Evolutionary conservation across 2,329 filamentous ascomycete genomes (phyloP), one percentile per base, ranked within the genome.

Genomic region (Lachnellula hyalina): DNA sequence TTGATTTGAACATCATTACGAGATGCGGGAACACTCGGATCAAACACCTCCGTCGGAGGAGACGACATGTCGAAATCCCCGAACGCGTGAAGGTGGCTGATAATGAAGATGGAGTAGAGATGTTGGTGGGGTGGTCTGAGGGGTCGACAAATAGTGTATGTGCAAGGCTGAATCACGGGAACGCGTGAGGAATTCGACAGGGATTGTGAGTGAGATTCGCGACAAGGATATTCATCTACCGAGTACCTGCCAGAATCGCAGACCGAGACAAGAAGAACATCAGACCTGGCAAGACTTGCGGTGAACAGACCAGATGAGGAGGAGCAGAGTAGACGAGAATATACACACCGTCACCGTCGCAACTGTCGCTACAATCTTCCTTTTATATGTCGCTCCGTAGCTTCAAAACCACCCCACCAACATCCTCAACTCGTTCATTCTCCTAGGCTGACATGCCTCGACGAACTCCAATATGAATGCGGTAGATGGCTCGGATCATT

Each of bases 401-500:
- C 47, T 25, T 49, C 47, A n/a, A 21, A 23, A 41, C 14, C 4
- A 25, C 41, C 35, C 17, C 38, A 15, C 47, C 47, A 38, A 17
- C 17, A 15, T 35, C 15, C n/a, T 15, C 34, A 5, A 17, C 51
- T 34, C 21, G 34, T 47, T 25, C 12, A 34, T 47, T 44, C n/a
- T 28, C n/a, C 35, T 11, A 49, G 49, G 32, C 47, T 53, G 49
- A 53, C 49, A 63, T 65, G 65, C 57, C 58, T 61, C 47, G 21
- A 61, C 48, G 35, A 46, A 42, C 47, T 48, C 41, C 67, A 75
- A 57, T 54, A 87, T 87, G 84, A 84, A 87, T 70, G 77, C 77
- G 52, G 81, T 87, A 64, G 84, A 87, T 71, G 83, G 78, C 47
- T 78, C 77, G 58, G 76, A 80, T 67, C 78, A 80, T 65, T 80